Evolutionary conservation across 2,329 filamentous ascomycete species (phyloP), one percentile per base, ranked within the genome.

Genomic region (Diaporthe aspalathi): DNA sequence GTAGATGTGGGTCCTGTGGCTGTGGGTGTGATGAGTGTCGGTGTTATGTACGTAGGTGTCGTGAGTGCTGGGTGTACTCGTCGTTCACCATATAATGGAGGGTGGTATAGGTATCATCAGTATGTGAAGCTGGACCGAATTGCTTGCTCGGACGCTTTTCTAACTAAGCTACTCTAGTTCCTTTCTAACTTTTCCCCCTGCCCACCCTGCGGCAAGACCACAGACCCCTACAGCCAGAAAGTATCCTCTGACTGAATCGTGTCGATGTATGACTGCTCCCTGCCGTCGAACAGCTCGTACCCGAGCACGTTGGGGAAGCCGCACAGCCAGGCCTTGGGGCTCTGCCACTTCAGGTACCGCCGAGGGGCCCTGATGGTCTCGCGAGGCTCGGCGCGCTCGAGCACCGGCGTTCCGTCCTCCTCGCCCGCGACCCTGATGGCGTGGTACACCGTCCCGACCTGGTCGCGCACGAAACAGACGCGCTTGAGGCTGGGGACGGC

Each of bases 381-480:
- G 17, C 50, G 24, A 16, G 38, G 20, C 53, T 70, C 35, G 35
- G 70, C 67, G 16, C 52, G 45, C 45, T 70, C 53, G 5, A 72
- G 52, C 1, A 14, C 14, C 22, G 14, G 11, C 6, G 22, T 11
- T 40, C 50, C 6, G 27, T 24, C 9, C 1, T 65, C 4, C 22
- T 57, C 24, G 17, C 60, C 67, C 14, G 47, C 29, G 52, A 43
- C 60, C 3, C 67, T 35, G 24, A 70, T 16, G 0, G 67, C 52
- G 60, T 62, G 70, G 29, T 60, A 67, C 16, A 67, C 43, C 7
- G 45, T 67, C n/a, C 70, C 70, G 20, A 72, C 45, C 40, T 70
- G 70, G 38, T 72, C 70, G 27, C 67, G 67, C 17, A 72, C 70
- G 45, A 72, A 70, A 27, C 70, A 72, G 50, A 72, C 62, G 17